Conservation (phyloP, 2,329 filamentous ascomycete genomes). For the Falciphora oryzae region DNA sequence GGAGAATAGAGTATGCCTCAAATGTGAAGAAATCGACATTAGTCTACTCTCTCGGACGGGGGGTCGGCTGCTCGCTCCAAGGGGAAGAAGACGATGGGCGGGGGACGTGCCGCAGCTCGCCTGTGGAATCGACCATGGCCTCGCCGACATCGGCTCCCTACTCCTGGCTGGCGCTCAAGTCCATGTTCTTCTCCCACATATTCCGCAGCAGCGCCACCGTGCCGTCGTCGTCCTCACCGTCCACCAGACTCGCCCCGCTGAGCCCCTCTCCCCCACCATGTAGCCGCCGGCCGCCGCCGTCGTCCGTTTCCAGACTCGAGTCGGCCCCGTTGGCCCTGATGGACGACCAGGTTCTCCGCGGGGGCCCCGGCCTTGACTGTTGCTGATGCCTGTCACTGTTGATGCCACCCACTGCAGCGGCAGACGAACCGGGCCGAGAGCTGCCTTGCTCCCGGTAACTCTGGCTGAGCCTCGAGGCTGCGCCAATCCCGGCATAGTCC, state of each 20-base stretch:
- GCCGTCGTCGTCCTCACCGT: constrained; percentile 40
- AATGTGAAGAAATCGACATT: too few species aligned
- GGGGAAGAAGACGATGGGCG: background rate
- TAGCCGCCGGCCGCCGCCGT: constrained; percentile 23
- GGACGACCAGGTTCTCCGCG: constrained; percentile 13
- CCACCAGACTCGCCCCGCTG: constrained; percentile 44
- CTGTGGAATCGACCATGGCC: constrained; percentile 4
- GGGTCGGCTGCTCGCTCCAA: background rate
- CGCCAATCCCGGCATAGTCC: constrained; percentile 16
- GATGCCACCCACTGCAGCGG: constrained; percentile 5
- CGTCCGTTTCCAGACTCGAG: constrained; percentile 42
- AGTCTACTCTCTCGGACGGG: background rate
- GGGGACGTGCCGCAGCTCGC: background rate
- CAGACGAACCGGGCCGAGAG: constrained; percentile 11
- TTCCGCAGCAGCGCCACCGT: constrained; percentile 47
- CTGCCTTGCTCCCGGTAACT: constrained; percentile 28
- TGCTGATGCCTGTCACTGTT: constrained; percentile 7
- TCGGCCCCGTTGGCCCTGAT: constrained; percentile 18
- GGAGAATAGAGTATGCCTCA: too few species aligned
- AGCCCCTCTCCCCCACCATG: constrained; percentile 34
- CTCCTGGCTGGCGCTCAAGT: constrained; percentile 50
- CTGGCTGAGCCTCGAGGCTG: constrained; percentile 31
- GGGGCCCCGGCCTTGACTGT: constrained; percentile 10
- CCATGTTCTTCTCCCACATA: constrained; percentile 56
- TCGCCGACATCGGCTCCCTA: constrained; percentile 22